Base-by-base conservation (phyloP, 768 basidiomycete species). In the Suillus subaureus region DNA sequence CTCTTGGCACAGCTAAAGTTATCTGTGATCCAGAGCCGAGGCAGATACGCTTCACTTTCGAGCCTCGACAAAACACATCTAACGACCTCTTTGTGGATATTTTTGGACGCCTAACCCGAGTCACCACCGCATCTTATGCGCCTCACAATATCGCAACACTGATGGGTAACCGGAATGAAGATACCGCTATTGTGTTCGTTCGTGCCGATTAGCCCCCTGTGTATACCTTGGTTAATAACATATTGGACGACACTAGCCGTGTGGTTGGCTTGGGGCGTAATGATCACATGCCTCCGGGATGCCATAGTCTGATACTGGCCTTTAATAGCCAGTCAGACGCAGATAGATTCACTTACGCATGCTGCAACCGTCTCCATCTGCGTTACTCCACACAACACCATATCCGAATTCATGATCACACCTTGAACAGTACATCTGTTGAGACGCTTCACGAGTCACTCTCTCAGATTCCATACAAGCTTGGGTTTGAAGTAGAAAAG, bases 401-500 rank as follows among this genome's bases (percentile, higher is more conserved):
- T 13, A 12, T 60, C 3, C 39, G 11, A 6, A 60, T 60, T 0
- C 26, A 1, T 21, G 11, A 60, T 21, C 58, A 42, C 12, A 21
- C 12, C 58, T 60, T 39, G 16, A 40, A 21, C 12, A 4, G 11
- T 6, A 21, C 4, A 3, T 2, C 26, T 42, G 1, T 13, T 60
- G 11, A 42, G 18, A 28, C 7, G 11, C 66, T 81, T 40, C 67
- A 73, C 16, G 56, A 23, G 0, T 58, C 73, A 33, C 68, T 78
- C 58, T 23, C 52, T 2, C 61, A 65, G 2, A 54, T 81, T 1
- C 70, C 73, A 4, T 81, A 81, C 49, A 69, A 71, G 33, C 71
- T 81, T 6, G 80, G 80, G 16, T 81, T 81, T 58, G 79, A 80
- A 49, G 68, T 78, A 2, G 74, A 81, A 23, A 81, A 81, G 62